These are phyloP conservation scores for Endothia cerciana DNA, from an alignment of 2,329 filamentous ascomycete genomes.

Conservation along the genomic window DNA sequence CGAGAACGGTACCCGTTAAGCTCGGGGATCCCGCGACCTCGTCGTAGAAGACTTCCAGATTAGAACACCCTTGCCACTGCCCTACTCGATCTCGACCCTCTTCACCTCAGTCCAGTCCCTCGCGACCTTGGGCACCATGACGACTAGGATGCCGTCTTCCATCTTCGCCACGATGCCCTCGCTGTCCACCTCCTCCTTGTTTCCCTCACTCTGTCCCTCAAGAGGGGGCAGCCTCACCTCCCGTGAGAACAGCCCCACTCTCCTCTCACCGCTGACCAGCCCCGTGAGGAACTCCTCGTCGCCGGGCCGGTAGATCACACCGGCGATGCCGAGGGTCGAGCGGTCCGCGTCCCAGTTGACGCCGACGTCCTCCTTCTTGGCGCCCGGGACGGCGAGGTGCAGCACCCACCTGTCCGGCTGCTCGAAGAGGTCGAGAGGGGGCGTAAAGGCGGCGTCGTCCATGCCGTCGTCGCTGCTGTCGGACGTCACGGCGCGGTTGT, in stretches of 20 bases:
- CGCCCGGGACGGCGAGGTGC: slow-evolving; percentile 75
- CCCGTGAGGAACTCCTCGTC: slow-evolving; percentile 70
- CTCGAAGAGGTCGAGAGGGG: slow-evolving; percentile 77
- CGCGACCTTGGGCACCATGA: slow-evolving; percentile 77
- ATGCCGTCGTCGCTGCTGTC: slow-evolving; percentile 29
- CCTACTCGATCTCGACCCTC: slow-evolving; percentile 60
- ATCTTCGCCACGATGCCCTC: slow-evolving; percentile 73
- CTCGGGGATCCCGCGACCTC: not conserved
- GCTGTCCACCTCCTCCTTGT: slow-evolving; percentile 65
- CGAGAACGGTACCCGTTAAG: too few relatives aligned
- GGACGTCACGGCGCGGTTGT: slow-evolving; percentile 27
- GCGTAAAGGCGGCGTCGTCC: slow-evolving; percentile 54
- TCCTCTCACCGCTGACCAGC: slow-evolving; percentile 67
- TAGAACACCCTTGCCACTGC: too few relatives aligned
- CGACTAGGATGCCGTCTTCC: slow-evolving; percentile 75
- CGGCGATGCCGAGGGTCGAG: slow-evolving; percentile 67
- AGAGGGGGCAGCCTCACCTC: slow-evolving; percentile 64
- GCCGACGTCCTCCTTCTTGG: slow-evolving; percentile 76
- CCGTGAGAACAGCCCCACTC: slow-evolving; percentile 75
- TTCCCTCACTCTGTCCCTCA: slow-evolving; percentile 39
- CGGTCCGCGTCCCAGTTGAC: slow-evolving; percentile 77
- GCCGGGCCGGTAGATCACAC: slow-evolving; percentile 73
- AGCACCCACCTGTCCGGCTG: slow-evolving; percentile 64
- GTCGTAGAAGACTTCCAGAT: not conserved
- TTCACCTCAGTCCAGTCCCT: slow-evolving; percentile 67